Evolutionary conservation across 106 monocot species (phyloP).

Genomic region (Allium sativum): DNA sequence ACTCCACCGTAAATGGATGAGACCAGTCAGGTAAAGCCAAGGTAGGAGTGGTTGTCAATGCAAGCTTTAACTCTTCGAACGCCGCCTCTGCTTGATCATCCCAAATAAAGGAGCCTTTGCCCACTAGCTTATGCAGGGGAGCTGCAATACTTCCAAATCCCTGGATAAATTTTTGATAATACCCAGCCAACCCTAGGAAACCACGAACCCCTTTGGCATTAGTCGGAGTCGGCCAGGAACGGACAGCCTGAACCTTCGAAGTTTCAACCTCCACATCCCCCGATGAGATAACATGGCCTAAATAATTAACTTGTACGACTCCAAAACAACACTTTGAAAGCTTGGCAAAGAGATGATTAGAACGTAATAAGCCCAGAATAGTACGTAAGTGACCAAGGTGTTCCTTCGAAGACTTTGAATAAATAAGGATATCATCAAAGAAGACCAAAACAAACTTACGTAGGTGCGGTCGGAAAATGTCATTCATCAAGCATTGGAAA

Average conservation of each 20-base stretch:
- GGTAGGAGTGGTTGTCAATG: background rate
- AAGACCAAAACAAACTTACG: background rate
- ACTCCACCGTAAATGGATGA: too few species aligned
- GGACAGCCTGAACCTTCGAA: background rate
- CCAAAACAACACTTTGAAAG: too few species aligned
- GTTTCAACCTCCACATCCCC: background rate
- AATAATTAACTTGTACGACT: too few species aligned
- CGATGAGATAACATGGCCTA: too few species aligned
- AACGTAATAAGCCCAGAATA: too few species aligned
- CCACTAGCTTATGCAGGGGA: background rate
- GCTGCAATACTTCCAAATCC: background rate
- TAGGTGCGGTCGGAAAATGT: background rate
- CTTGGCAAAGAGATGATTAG: too few species aligned
- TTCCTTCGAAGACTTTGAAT: background rate
- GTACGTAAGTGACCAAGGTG: too few species aligned
- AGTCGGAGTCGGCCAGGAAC: background rate
- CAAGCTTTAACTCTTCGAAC: constrained; percentile 1
- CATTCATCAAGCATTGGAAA: background rate
- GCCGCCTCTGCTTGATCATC: background rate
- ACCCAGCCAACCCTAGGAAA: too few species aligned
- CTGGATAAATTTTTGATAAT: background rate
- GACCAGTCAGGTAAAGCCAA: too few species aligned
- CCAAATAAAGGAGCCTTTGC: background rate
- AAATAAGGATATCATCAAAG: constrained; percentile 2
- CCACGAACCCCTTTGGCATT: background rate